Evolutionary conservation across 2,329 filamentous ascomycete species (phyloP).

Genomic region (Aspergillus bombycis): DNA sequence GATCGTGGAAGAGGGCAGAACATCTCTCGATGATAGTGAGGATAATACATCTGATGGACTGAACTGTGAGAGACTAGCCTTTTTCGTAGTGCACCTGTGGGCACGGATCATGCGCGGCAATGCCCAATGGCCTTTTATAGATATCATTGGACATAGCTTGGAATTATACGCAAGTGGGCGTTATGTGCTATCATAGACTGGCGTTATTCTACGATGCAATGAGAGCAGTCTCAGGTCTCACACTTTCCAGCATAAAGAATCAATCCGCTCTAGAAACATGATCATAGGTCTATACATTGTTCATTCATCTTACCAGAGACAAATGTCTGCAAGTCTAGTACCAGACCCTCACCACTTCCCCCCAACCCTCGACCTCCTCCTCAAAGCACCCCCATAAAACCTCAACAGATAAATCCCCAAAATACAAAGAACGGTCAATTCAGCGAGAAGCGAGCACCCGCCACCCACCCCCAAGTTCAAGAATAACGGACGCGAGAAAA

Average conservation of each 20-base stretch:
- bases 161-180: conserved; percentile 31
- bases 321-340: no score
- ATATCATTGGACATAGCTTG: conserved; percentile 45
- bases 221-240: no score
- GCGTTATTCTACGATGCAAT: no score
- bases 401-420: conserved; percentile 17
- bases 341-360: not conserved
- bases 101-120: conserved; percentile 30
- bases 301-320: no score
- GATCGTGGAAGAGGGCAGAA: conserved; percentile 27
- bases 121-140: conserved; percentile 49
- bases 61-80: conserved; percentile 18
- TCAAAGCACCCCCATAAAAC: not conserved
- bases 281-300: no score
- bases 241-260: no score
- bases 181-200: not conserved
- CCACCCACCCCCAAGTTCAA: conserved; percentile 30
- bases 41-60: conserved; percentile 4
- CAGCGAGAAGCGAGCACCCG: conserved; percentile 37
- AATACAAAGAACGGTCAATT: conserved; percentile 31
- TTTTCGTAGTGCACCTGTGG: conserved; percentile 24
- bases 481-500: conserved; percentile 34
- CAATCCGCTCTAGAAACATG: no score
- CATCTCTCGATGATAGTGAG: conserved; percentile 18
- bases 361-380: not conserved